phyloP scores from a whole-genome alignment of 1,284 basidiomycete species.

The Prillingera fragicola region DNA sequence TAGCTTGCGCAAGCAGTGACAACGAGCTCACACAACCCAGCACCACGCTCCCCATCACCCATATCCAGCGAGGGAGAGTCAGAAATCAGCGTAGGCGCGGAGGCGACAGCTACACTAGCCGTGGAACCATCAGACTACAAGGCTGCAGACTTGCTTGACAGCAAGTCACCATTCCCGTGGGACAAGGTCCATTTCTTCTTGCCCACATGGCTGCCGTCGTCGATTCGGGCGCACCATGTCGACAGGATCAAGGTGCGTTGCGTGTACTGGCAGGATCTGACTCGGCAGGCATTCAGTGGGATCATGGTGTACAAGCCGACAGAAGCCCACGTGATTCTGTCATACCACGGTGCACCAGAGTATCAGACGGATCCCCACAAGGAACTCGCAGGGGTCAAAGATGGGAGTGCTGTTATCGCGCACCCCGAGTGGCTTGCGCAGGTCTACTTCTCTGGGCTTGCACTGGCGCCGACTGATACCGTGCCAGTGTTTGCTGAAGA shows the following conservation, averaged over 20 bases:
- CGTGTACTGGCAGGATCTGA: not conserved
- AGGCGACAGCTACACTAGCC: no score
- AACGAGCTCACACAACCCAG: no score
- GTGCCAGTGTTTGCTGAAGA: conserved; percentile 1
- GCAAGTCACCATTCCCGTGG: no score
- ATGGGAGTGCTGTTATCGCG: conserved; percentile 1
- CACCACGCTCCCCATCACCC: no score
- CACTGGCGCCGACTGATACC: not conserved
- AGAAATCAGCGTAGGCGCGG: no score
- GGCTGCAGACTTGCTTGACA: no score
- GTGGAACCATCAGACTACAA: no score
- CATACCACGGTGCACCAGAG: not conserved
- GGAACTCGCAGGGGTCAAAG: not conserved
- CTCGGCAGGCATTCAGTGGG: conserved; percentile 1
- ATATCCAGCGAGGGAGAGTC: no score
- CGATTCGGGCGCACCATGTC: not conserved
- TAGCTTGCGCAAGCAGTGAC: no score
- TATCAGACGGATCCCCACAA: conserved; percentile 7
- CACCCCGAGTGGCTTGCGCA: conserved; percentile 19
- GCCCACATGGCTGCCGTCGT: not conserved
- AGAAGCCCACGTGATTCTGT: conserved; percentile 12
- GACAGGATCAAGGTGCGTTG: conserved; percentile 1
- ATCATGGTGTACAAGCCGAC: not conserved
- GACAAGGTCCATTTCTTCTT: conserved; percentile 1
- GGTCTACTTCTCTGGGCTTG: conserved; percentile 18